Evolutionary conservation across 2,329 filamentous ascomycete genomes (phyloP).

Genomic region (Diaporthe citri): DNA sequence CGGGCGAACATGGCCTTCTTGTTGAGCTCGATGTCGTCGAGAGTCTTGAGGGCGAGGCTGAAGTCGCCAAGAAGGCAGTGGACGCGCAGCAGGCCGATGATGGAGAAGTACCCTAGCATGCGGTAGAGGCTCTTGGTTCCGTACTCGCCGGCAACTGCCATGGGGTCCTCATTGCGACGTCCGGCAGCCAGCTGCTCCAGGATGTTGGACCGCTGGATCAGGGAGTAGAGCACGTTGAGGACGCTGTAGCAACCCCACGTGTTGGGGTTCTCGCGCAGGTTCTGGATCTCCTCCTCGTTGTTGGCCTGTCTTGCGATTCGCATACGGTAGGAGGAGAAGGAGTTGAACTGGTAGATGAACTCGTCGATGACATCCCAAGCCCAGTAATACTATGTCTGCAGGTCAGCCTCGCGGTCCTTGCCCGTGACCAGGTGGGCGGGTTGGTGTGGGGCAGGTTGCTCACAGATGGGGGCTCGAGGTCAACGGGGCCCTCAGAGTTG

Average conservation of each 20-base stretch:
- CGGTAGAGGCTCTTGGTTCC: slow-evolving; percentile 94
- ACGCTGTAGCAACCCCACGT: slow-evolving; percentile 99
- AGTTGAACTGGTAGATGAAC: slow-evolving; percentile 99
- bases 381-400: slow-evolving; percentile 87
- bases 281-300: slow-evolving; percentile 92
- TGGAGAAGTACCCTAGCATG: slow-evolving; percentile 99
- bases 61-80: slow-evolving; percentile 98
- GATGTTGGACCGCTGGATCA: slow-evolving; percentile 98
- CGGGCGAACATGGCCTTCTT: slow-evolving; percentile 99
- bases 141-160: slow-evolving; percentile 92
- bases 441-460: slow-evolving; percentile 54
- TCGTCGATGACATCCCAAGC: slow-evolving; percentile 99
- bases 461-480: slow-evolving; percentile 96
- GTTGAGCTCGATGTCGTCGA: slow-evolving; percentile 99
- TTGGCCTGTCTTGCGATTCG: slow-evolving; percentile 84
- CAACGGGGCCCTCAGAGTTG: slow-evolving; percentile 98
- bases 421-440: neutral
- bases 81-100: slow-evolving; percentile 95
- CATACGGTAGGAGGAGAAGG: slow-evolving; percentile 97
- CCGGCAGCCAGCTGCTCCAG: slow-evolving; percentile 95
- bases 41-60: slow-evolving; percentile 96
- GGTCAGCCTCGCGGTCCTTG: slow-evolving; percentile 36
- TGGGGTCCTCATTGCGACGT: slow-evolving; percentile 92
- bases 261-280: slow-evolving; percentile 96
- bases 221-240: slow-evolving; percentile 98